Percentiles rank a stretch among this genome's conserved stretches.
These are phyloP conservation scores for Phytophthora lateralis DNA, from an alignment of 352 stramenopile genomes.

Conservation along the genomic window DNA sequence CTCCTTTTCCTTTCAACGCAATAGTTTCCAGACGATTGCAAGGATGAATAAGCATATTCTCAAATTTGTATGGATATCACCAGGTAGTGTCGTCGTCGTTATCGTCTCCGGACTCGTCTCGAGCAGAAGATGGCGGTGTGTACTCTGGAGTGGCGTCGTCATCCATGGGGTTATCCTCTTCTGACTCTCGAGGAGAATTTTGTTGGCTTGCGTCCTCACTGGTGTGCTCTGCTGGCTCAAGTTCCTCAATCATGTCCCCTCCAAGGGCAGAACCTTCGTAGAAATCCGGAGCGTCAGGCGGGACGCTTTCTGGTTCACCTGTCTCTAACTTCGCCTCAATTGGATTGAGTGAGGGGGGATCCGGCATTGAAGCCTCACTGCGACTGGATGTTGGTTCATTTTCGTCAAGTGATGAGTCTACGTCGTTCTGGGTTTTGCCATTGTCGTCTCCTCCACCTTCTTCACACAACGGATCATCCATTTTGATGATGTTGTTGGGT, in stretches of 20 bases:
- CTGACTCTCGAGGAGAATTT: conserved; percentile 15
- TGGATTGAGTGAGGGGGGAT: background rate
- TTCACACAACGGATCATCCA: background rate
- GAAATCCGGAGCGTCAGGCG: background rate
- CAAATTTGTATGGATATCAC: conserved; percentile 1
- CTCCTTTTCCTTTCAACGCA: too few relatives aligned
- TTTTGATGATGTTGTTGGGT: conserved; percentile 1
- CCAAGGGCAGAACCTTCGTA: background rate
- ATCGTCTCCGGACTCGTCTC: conserved; percentile 23
- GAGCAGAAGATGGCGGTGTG: conserved; percentile 25
- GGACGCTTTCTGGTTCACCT: background rate
- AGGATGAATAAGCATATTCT: too few relatives aligned
- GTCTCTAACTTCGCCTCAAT: background rate
- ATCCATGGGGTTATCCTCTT: conserved; percentile 3
- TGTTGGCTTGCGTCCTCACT: conserved; percentile 2
- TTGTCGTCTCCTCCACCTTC: conserved; percentile 3
- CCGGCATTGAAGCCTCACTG: background rate
- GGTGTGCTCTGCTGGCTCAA: background rate
- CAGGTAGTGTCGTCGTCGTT: conserved; percentile 16
- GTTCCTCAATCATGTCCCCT: background rate
- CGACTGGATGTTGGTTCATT: background rate
- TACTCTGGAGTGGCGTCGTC: conserved; percentile 29
- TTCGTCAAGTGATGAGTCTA: background rate
- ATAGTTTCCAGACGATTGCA: too few relatives aligned
- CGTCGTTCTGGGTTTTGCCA: background rate